Evolutionary conservation across 2,329 filamentous ascomycete genomes (phyloP).

Genomic region (Paecilomyces variotii): DNA sequence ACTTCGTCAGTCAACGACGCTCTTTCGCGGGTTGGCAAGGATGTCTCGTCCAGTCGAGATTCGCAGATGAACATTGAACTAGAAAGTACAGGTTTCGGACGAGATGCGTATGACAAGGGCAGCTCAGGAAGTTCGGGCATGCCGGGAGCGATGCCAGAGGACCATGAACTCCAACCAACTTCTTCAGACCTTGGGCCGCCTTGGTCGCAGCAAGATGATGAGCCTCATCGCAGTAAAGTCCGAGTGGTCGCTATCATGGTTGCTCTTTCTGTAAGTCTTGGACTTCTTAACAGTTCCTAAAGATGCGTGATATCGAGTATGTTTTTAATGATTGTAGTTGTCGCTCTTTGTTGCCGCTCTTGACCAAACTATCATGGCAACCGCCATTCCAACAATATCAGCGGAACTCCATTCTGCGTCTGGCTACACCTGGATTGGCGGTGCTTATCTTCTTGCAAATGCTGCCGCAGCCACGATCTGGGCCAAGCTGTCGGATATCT

Average conservation of each 20-base stretch:
- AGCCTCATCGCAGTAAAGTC: constrained; percentile 12
- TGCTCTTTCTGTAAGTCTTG: constrained; percentile 17
- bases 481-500: constrained; percentile 55
- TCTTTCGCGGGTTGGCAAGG: background rate
- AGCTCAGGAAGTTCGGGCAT: background rate
- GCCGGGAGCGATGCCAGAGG: background rate
- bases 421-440: constrained; percentile 73
- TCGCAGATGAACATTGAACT: background rate
- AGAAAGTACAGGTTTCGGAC: background rate
- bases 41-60: background rate
- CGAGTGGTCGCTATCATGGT: constrained; percentile 18
- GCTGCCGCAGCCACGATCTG: constrained; percentile 63
- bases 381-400: constrained; percentile 53
- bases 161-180: constrained; percentile 6
- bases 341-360: constrained; percentile 28
- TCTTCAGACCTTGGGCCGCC: background rate
- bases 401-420: constrained; percentile 56
- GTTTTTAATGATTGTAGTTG: constrained; percentile 12
- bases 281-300: background rate
- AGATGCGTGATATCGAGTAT: background rate
- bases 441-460: constrained; percentile 62
- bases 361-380: constrained; percentile 51
- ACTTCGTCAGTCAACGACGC: background rate
- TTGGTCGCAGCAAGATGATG: background rate
- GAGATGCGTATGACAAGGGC: background rate